Evolutionary conservation across 495 filamentous ascomycete genomes (phyloP).

Genomic region (Aspergillus nidulans): DNA sequence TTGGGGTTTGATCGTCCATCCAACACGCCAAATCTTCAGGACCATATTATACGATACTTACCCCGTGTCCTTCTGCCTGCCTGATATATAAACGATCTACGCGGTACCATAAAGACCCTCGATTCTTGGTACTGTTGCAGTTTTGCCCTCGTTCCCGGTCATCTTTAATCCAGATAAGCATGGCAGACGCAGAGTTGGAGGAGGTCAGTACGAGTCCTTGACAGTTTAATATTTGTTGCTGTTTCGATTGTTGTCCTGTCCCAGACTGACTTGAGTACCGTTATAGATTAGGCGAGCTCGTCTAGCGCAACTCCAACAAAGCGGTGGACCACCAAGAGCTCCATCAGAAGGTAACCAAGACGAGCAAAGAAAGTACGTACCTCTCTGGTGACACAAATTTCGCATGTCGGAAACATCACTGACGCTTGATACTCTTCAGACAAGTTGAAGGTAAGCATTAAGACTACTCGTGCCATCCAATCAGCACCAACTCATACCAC

Average conservation of each 20-base stretch:
- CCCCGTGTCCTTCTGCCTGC: not conserved
- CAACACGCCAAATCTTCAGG: conserved; percentile 1
- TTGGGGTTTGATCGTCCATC: conserved; percentile 17
- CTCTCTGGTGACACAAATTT: not conserved
- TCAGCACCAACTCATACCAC: conserved; percentile 6
- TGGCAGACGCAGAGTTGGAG: conserved; percentile 86
- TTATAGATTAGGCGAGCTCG: conserved; percentile 80
- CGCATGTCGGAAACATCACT: not conserved
- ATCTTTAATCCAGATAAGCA: conserved; percentile 24
- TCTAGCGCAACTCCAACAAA: conserved; percentile 77
- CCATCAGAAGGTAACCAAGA: conserved; percentile 51
- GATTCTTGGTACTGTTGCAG: too few relatives aligned
- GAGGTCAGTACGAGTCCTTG: conserved; percentile 46
- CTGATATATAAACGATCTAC: not conserved
- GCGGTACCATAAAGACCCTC: not conserved
- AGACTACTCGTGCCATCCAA: not conserved
- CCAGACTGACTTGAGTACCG: not conserved
- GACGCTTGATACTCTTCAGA: conserved; percentile 28
- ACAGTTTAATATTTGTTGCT: not conserved
- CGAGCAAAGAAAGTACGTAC: conserved; percentile 57
- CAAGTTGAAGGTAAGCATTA: conserved; percentile 64
- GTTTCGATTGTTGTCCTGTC: not conserved
- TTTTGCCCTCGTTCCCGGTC: not conserved
- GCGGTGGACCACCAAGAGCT: conserved; percentile 41
- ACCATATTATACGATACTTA: too few relatives aligned